Percentiles rank a stretch among this genome's conserved stretches.
Evolutionary conservation across 345 rosid species (phyloP).

Genomic region (Stellera chamaejasme): DNA sequence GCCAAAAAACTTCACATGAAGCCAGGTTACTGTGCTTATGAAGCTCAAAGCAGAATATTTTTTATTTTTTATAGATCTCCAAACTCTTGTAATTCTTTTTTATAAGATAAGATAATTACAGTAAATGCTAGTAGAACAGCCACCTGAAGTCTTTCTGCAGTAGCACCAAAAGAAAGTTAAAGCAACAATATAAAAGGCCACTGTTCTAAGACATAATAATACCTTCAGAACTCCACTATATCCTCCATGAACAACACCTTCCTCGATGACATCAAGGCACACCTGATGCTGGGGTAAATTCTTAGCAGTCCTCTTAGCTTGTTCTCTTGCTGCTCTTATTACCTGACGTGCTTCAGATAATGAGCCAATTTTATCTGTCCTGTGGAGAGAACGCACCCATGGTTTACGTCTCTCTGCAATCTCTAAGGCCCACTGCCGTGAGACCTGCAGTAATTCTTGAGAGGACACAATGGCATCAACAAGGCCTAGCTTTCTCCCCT

Average conservation of each 20-base stretch:
- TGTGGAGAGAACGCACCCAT: constrained; percentile 73
- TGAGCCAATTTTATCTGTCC: constrained; percentile 83
- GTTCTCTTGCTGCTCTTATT: constrained; percentile 47
- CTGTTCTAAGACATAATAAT: constrained; percentile 5
- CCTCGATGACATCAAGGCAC: constrained; percentile 88
- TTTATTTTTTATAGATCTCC: too few relatives aligned
- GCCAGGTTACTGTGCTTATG: too few relatives aligned
- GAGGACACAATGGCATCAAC: constrained; percentile 69
- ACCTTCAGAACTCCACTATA: constrained; percentile 86
- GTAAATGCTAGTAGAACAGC: not conserved
- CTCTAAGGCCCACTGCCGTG: constrained; percentile 81
- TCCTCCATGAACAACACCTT: constrained; percentile 89
- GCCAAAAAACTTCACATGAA: too few relatives aligned
- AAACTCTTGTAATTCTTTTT: too few relatives aligned
- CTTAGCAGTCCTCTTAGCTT: constrained; percentile 70
- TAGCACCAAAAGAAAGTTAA: not conserved
- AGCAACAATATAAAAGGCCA: constrained; percentile 1
- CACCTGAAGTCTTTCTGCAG: not conserved
- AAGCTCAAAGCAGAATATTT: too few relatives aligned
- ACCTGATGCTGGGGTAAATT: constrained; percentile 90
- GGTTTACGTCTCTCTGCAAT: constrained; percentile 66
- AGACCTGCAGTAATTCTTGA: constrained; percentile 64
- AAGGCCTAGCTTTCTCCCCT: constrained; percentile 80
- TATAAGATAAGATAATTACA: too few relatives aligned
- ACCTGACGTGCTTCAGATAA: constrained; percentile 70